These are phyloP conservation scores for Colletotrichum spinosum DNA, from an alignment of 2,329 filamentous ascomycete species.

Conservation along the genomic window DNA sequence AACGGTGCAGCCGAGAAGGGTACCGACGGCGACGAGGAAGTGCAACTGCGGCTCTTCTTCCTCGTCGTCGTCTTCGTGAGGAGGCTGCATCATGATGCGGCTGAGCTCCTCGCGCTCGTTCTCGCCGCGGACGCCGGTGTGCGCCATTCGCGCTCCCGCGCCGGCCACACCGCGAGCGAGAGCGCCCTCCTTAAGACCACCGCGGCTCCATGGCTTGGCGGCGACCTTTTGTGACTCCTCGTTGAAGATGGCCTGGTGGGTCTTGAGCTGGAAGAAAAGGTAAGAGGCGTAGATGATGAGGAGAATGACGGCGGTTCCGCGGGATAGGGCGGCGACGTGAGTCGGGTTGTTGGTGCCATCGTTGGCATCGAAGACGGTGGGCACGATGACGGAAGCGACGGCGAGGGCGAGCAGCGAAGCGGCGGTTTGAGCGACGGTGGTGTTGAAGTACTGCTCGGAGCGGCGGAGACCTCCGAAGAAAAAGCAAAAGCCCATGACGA, in stretches of 20 bases:
- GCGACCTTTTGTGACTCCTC: constrained; percentile 82
- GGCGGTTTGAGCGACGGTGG: constrained; percentile 90
- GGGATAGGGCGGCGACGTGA: constrained; percentile 73
- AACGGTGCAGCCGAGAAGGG: constrained; percentile 78
- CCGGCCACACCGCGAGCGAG: constrained; percentile 54
- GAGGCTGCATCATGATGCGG: constrained; percentile 56
- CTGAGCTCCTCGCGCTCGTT: constrained; percentile 56
- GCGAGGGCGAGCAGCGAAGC: constrained; percentile 83
- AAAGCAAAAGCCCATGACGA: constrained; percentile 93
- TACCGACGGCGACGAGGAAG: constrained; percentile 77
- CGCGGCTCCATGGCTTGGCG: constrained; percentile 60
- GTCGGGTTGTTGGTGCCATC: constrained; percentile 50
- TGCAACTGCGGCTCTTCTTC: constrained; percentile 80
- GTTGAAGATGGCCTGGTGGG: constrained; percentile 84
- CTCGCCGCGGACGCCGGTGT: constrained; percentile 48
- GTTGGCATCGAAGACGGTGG: constrained; percentile 81
- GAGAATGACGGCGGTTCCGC: constrained; percentile 82
- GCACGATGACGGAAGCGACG: constrained; percentile 86
- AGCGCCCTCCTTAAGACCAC: constrained; percentile 46
- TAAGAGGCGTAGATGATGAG: constrained; percentile 87
- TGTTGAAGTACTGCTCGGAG: constrained; percentile 89
- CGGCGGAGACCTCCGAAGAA: constrained; percentile 87
- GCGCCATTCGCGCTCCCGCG: constrained; percentile 53
- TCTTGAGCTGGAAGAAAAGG: constrained; percentile 91
- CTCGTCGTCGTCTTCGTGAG: constrained; percentile 74